A percentile compares a stretch with the other conserved stretches of the same genome.
phyloP scores from a whole-genome alignment of 345 rosid species.

The Syzygium oleosum region DNA sequence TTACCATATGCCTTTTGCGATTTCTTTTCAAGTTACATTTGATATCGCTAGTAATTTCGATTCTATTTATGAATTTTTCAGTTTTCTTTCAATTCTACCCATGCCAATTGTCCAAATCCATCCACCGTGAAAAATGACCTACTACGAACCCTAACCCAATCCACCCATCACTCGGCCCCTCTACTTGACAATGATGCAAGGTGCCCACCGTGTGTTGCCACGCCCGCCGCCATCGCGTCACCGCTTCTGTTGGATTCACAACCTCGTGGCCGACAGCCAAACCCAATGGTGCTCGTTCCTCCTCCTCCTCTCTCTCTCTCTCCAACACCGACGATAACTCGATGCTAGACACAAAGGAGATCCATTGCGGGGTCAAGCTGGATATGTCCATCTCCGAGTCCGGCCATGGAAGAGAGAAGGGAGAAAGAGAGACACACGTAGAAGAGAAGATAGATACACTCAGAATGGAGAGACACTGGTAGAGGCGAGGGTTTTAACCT shows the following conservation, averaged over 20 bases:
- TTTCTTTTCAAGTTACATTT: neutral
- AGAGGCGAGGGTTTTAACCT: neutral
- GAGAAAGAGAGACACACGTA: neutral
- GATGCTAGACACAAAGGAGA: neutral
- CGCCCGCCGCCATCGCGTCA: neutral
- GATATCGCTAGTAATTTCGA: neutral
- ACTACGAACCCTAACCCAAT: neutral
- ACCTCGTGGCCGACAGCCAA: neutral
- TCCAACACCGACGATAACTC: too few species aligned
- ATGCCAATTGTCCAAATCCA: neutral
- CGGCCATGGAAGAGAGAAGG: neutral
- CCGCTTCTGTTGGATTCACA: neutral
- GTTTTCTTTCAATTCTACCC: neutral
- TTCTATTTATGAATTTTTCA: neutral
- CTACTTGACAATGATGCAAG: neutral
- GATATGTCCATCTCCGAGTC: neutral
- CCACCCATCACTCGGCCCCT: neutral
- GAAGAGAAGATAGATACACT: neutral
- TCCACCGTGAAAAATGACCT: neutral
- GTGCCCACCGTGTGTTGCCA: neutral
- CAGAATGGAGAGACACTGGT: neutral
- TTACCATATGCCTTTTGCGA: neutral
- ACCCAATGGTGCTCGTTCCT: neutral
- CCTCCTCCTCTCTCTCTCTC: too few species aligned
- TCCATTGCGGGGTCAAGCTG: neutral